A percentile compares a stretch with the other conserved stretches of the same genome.
Conservation (phyloP, 2,329 filamentous ascomycete genomes). For the Huntiella omanensis region DNA sequence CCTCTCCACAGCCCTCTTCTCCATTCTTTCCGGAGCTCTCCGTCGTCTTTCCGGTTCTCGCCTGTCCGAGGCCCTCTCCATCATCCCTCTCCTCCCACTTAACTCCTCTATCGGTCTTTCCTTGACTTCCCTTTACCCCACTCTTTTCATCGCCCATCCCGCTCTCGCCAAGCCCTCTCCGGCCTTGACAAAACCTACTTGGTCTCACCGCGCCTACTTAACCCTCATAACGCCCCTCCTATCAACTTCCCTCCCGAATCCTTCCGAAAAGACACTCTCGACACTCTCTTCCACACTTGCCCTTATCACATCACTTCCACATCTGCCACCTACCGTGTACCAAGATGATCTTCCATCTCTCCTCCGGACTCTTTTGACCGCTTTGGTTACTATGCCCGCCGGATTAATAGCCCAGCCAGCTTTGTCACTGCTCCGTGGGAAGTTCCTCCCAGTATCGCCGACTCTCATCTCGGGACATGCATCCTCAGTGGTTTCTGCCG, state of each 20-base stretch:
- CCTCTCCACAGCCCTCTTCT: slow-evolving; percentile 15
- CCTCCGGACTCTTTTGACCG: slow-evolving; percentile 29
- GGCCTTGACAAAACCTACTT: slow-evolving; percentile 26
- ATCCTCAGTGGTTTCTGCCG: slow-evolving; percentile 28
- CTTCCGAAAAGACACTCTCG: slow-evolving; percentile 16
- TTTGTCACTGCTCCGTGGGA: slow-evolving; percentile 26
- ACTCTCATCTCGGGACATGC: slow-evolving; percentile 29
- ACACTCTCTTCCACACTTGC: slow-evolving; percentile 26
- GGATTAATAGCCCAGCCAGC: slow-evolving; percentile 28
- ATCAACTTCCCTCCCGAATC: slow-evolving; percentile 21
- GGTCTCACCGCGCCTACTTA: slow-evolving; percentile 31
- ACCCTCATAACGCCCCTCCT: slow-evolving; percentile 28
- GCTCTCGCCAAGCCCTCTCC: slow-evolving; percentile 23
- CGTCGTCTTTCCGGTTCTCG: slow-evolving; percentile 21
- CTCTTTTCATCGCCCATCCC: slow-evolving; percentile 23
- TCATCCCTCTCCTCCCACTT: slow-evolving; percentile 20
- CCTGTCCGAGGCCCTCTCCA: slow-evolving; percentile 18
- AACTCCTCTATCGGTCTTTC: slow-evolving; percentile 18
- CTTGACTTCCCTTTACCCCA: slow-evolving; percentile 24
- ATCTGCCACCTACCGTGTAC: slow-evolving; percentile 32
- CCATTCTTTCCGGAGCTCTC: slow-evolving; percentile 18
- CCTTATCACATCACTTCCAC: slow-evolving; percentile 28
- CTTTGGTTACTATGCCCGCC: slow-evolving; percentile 23
- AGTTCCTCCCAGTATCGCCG: slow-evolving; percentile 27
- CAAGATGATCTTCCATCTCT: slow-evolving; percentile 29